phyloP scores from a whole-genome alignment of 306 rosid genomes.

The Quercus wislizeni region DNA sequence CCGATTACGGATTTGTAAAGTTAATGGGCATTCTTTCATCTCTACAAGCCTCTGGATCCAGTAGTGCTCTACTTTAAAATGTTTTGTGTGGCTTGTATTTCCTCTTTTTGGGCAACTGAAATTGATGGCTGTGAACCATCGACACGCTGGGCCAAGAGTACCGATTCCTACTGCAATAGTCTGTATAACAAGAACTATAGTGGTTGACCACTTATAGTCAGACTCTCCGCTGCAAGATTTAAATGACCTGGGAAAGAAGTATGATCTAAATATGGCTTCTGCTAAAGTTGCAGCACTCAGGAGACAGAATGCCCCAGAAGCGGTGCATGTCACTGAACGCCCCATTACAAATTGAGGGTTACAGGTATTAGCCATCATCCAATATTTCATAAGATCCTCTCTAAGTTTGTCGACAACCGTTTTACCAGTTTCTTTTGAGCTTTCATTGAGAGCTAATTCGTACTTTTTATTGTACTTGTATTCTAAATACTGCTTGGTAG shows the following conservation, averaged over 20 bases:
- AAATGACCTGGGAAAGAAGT: slow-evolving; percentile 51
- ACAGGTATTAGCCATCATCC: slow-evolving; percentile 89
- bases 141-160: slow-evolving; percentile 70
- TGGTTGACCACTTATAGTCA: slow-evolving; percentile 78
- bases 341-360: slow-evolving; percentile 89
- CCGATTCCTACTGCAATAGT: slow-evolving; percentile 63
- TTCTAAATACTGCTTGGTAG: slow-evolving; percentile 55
- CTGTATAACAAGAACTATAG: slow-evolving; percentile 62
- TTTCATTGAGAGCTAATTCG: slow-evolving; percentile 45
- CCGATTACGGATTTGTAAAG: slow-evolving; percentile 34
- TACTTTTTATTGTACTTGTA: slow-evolving; percentile 33
- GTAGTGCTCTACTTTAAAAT: slow-evolving; percentile 54
- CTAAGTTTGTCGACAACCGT: slow-evolving; percentile 24
- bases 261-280: slow-evolving; percentile 60
- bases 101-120: slow-evolving; percentile 54
- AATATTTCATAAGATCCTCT: slow-evolving; percentile 44
- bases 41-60: slow-evolving; percentile 54
- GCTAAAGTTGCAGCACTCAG: slow-evolving; percentile 53
- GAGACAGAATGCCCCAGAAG: slow-evolving; percentile 82
- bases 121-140: slow-evolving; percentile 68
- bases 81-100: slow-evolving; percentile 16
- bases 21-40: slow-evolving; percentile 52
- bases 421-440: neutral
- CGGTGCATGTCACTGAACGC: slow-evolving; percentile 79
- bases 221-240: slow-evolving; percentile 61